Percentiles rank a stretch among this genome's conserved stretches.
phyloP scores from a whole-genome alignment of 345 rosid genomes.

The Acer yangbiense region DNA sequence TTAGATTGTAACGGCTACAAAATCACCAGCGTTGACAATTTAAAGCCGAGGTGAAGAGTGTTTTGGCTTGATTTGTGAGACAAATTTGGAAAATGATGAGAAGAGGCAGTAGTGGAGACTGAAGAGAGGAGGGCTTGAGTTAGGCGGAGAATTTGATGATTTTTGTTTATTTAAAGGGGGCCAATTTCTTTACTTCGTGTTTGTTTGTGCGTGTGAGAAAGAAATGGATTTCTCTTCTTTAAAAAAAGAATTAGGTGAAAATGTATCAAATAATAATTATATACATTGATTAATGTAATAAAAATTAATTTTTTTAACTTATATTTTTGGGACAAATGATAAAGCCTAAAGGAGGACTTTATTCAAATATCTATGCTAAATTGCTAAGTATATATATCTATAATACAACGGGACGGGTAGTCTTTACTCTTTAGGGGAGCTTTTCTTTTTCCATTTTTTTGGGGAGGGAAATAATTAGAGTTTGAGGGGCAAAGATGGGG shows the following conservation, averaged over 20 bases:
- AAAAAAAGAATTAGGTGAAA: too few species aligned
- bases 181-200: too few species aligned
- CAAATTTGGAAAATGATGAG: neutral
- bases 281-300: too few species aligned
- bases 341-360: too few species aligned
- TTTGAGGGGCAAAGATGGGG: conserved; percentile 6
- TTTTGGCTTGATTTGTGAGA: neutral
- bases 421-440: neutral
- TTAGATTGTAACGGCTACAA: neutral
- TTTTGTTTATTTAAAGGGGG: neutral
- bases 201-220: neutral
- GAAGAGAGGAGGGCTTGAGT: neutral
- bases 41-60: neutral
- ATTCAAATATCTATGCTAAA: too few species aligned
- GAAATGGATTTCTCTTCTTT: too few species aligned
- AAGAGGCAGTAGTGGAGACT: too few species aligned
- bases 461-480: conserved; percentile 14
- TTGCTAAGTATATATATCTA: too few species aligned
- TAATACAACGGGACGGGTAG: neutral
- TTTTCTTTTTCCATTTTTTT: neutral
- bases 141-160: neutral
- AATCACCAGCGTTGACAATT: neutral
- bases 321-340: neutral
- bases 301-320: too few species aligned
- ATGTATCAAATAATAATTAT: too few species aligned